phyloP scores from a whole-genome alignment of 1,139 yeast genomes.

The Protomyces lactucae-debilis region DNA sequence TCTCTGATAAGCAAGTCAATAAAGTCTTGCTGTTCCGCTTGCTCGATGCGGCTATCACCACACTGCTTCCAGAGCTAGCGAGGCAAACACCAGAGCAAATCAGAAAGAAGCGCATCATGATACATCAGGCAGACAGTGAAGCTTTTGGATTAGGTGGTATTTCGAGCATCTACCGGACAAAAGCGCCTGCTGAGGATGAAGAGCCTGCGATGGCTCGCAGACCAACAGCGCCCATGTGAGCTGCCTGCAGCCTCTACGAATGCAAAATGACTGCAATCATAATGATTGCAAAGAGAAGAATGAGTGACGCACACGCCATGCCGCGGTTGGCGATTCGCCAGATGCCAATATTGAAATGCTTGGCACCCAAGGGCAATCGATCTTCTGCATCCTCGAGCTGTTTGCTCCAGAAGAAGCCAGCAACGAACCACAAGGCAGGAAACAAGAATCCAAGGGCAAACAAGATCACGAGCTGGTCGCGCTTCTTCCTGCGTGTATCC shows the following conservation, averaged over 20 bases:
- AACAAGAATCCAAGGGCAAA: neutral
- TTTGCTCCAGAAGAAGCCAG: neutral
- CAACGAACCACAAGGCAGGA: neutral
- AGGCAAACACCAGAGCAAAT: slow-evolving; percentile 17
- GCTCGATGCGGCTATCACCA: slow-evolving; percentile 6
- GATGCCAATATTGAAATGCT: neutral
- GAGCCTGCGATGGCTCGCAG: neutral
- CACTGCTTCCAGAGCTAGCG: slow-evolving; percentile 15
- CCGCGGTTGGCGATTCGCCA: neutral
- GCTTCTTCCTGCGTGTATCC: neutral
- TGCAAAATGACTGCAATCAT: too few species aligned
- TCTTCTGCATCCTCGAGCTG: neutral
- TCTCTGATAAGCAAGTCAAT: slow-evolving; percentile 1
- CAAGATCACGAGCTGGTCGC: neutral
- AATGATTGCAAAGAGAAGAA: neutral
- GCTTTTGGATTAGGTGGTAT: slow-evolving; percentile 18
- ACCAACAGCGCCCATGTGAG: neutral
- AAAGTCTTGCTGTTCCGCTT: slow-evolving; percentile 4
- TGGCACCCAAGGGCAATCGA: neutral
- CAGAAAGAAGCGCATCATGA: slow-evolving; percentile 8
- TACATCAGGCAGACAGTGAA: slow-evolving; percentile 9
- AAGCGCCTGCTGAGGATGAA: neutral
- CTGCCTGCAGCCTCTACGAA: neutral
- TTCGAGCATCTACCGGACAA: neutral
- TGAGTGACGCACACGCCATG: neutral